Conservation (phyloP, 352 stramenopile species). For the Phytophthora cryptogea region DNA sequence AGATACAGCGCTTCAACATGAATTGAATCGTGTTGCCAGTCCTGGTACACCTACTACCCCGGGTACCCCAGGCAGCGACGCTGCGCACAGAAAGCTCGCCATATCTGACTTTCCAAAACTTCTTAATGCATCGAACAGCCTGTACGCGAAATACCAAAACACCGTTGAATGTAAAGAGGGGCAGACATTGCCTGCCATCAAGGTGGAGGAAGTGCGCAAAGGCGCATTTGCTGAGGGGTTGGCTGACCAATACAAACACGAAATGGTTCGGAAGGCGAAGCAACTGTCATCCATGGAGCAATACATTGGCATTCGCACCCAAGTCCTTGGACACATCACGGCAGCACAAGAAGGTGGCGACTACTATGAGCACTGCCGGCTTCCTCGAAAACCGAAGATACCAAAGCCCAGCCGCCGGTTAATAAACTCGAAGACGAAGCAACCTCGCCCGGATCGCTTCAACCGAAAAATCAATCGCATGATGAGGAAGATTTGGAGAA, state of each 20-base stretch:
- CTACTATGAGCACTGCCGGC: constrained; percentile 24
- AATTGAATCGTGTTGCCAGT: constrained; percentile 4
- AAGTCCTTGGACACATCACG: constrained; percentile 58
- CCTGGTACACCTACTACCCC: not conserved
- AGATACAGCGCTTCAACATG: constrained; percentile 5
- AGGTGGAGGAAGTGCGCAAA: constrained; percentile 60
- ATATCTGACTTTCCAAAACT: constrained; percentile 42
- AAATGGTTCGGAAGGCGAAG: constrained; percentile 65
- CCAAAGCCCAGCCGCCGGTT: constrained; percentile 52
- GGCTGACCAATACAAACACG: constrained; percentile 53
- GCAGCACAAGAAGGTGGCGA: constrained; percentile 21
- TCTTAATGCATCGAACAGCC: constrained; percentile 38
- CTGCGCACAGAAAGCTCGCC: constrained; percentile 32
- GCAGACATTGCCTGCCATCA: constrained; percentile 30
- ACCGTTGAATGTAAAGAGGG: constrained; percentile 21
- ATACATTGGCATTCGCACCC: constrained; percentile 54
- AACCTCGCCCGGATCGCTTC: constrained; percentile 66
- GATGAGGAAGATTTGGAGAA: constrained; percentile 68
- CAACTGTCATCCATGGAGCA: constrained; percentile 49
- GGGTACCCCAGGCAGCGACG: not conserved
- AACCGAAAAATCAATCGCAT: constrained; percentile 84
- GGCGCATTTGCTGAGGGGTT: constrained; percentile 56
- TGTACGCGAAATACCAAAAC: constrained; percentile 42
- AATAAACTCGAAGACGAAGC: constrained; percentile 47
- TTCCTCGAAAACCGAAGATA: constrained; percentile 72